Conservation (phyloP, 2,329 filamentous ascomycete genomes). For the Neoarthrinium moseri region DNA sequence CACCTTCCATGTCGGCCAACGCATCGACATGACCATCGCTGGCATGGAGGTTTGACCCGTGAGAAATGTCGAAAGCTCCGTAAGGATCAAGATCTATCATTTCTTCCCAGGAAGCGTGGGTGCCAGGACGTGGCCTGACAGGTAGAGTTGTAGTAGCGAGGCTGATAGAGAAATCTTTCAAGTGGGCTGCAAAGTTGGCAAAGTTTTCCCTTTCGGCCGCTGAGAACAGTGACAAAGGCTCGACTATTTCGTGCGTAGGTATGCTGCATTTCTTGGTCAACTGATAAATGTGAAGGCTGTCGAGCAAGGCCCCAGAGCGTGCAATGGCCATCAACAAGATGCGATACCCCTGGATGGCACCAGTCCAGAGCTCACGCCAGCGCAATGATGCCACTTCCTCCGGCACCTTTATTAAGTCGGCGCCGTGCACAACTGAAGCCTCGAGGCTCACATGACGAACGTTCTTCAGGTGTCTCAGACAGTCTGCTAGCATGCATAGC, state of each 20-base stretch:
- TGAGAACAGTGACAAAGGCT: not conserved
- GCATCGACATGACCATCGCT: not conserved
- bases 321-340: not conserved
- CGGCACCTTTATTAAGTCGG: not conserved
- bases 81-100: not conserved
- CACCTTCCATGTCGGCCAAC: not conserved
- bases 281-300: not conserved
- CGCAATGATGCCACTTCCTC: not conserved
- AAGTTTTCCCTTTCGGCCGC: not conserved
- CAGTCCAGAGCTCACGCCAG: not conserved
- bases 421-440: not conserved
- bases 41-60: not conserved
- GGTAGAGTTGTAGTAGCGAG: not conserved
- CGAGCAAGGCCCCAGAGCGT: not conserved
- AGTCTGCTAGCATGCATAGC: not conserved
- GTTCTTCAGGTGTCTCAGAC: not conserved
- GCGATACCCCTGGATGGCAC: not conserved
- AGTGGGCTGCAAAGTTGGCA: not conserved
- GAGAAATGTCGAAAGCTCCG: not conserved
- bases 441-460: not conserved
- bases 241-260: not conserved
- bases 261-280: not conserved
- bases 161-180: not conserved
- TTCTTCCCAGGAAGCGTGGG: not conserved
- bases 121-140: not conserved